phyloP scores from a whole-genome alignment of 2,329 filamentous ascomycete genomes.

The Westerdykella sp. region DNA sequence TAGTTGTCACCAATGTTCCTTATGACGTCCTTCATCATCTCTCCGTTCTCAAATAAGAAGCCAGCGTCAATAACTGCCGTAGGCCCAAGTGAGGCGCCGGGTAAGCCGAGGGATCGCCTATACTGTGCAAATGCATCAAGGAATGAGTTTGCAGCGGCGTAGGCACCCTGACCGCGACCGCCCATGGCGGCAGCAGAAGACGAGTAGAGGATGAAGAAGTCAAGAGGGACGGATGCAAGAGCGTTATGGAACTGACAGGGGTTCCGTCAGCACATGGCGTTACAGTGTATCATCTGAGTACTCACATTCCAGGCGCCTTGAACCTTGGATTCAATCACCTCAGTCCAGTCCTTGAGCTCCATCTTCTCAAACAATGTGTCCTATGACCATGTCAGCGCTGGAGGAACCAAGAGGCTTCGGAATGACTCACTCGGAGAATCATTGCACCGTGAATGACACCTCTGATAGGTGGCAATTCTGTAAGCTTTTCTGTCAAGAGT shows the following conservation, averaged over 20 bases:
- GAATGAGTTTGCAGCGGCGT: slow-evolving; percentile 41
- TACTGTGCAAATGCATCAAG: slow-evolving; percentile 24
- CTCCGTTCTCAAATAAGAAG: slow-evolving; percentile 19
- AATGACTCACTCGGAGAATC: slow-evolving; percentile 17
- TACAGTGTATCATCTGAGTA: too few relatives aligned
- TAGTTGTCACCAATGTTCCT: slow-evolving; percentile 21
- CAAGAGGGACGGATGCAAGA: slow-evolving; percentile 14
- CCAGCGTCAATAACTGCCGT: slow-evolving; percentile 24
- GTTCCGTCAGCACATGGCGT: too few relatives aligned
- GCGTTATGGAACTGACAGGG: too few relatives aligned
- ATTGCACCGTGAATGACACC: slow-evolving; percentile 25
- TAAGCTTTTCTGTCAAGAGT: slow-evolving; percentile 4
- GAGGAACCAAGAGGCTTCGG: too few relatives aligned
- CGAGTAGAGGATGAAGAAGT: slow-evolving; percentile 38
- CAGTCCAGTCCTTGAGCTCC: slow-evolving; percentile 12
- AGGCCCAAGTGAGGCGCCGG: slow-evolving; percentile 17
- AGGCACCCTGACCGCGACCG: slow-evolving; percentile 39
- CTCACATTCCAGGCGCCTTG: slow-evolving; percentile 14
- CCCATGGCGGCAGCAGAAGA: slow-evolving; percentile 23
- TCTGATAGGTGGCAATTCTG: slow-evolving; percentile 17
- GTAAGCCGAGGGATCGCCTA: slow-evolving; percentile 12
- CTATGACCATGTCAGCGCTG: slow-evolving; percentile 3
- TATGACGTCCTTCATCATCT: slow-evolving; percentile 18
- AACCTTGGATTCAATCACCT: slow-evolving; percentile 15
- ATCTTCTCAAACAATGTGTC: slow-evolving; percentile 19